Evolutionary conservation across 2,329 filamentous ascomycete species (phyloP), one percentile per base, ranked within the genome.

Genomic region (Cladosporium sphaerospermum): DNA sequence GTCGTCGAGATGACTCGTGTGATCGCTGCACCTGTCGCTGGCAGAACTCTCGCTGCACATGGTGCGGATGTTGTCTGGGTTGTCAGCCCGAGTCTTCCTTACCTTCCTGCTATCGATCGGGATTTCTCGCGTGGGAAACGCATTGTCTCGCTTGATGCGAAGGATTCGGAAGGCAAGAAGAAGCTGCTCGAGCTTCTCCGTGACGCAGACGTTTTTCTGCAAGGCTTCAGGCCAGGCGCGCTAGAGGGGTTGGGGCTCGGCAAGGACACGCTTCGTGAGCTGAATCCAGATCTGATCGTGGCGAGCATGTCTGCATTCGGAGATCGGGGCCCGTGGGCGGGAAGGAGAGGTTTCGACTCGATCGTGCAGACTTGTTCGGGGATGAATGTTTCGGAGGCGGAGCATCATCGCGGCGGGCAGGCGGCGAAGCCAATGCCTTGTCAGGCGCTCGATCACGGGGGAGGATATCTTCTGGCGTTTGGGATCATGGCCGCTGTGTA

Each of bases 401-500:
- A 75, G 52, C 71, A 74, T 43, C 73, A 62, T 18, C 72, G 68
- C 2, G 54, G 61, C 0, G 71, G 69, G 0, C 72, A 75, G 44
- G 52, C 66, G 0, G 73, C 75, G 0, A 70, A 71, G 1, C 65
- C 73, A 0, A 66, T 74, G 32, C 80, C 80, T 0, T 79, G 75
- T 51, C 80, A 83, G 62, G 79, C 75, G 0, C 69, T 83, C 0
- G 80, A 83, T 60, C 78, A 83, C 55, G 77, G 72, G 0, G 71
- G 71, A 0, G 80, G 80, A 0, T 82, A 79, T 51, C 68, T 82
- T 16, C 69, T 83, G 0, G 78, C 79, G 0, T 67, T 77, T 0
- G 79, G 80, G 0, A 71, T 82, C 2, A 65, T 71, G 19, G 74
- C 78, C 0, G 78, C 79, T 0, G 41, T 83, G 4, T 77, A 79